Evolutionary conservation across 805 yeast species (phyloP), one percentile per base, ranked within the genome.

Genomic region (Candida yuanshanica): DNA sequence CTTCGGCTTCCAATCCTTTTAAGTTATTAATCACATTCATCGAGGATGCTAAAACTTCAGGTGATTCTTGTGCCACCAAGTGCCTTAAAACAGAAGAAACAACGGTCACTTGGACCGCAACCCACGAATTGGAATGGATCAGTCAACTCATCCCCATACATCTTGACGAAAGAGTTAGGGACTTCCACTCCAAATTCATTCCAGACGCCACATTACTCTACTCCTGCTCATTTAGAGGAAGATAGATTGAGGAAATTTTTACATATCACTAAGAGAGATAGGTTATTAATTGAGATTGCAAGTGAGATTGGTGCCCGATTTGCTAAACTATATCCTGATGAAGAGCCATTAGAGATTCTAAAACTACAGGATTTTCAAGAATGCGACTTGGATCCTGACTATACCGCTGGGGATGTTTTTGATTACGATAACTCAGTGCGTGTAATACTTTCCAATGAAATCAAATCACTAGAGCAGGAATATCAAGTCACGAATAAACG

Each of bases 341-440:
- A 74, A 37, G 75, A 70, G 5, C 70, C 72, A 1, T 57, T 84
- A 16, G 67, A 68, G 6, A 74, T 86, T 32, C 62, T 70, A n/a
- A 73, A 75, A 38, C 60, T 86, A 5, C 95, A 85, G 54, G 91
- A 85, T 58, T 60, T 59, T 33, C 73, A 77, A 44, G 72, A 72
- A 42, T 83, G 90, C 50, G 95, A 86, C 55, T 63, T 86, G 42
- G 95, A 86, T 58, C 90, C 90, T 0, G 95, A 84, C 45, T 85
- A 79, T 48, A 45, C 60, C 3, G 82, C 79, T 0, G 72, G 71
- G 9, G 86, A 83, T 50, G 80, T 84, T 6, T 83, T 86, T 52
- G 76, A 69, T 39, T 59, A 62, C 12, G 69, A 65, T 43, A 72
- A 69, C 43, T 60, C 69, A 5, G 71, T 77, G 8, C 60, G 72